These are phyloP conservation scores for Melampsora americana DNA, from an alignment of 1,284 basidiomycete species.

Conservation along the genomic window DNA sequence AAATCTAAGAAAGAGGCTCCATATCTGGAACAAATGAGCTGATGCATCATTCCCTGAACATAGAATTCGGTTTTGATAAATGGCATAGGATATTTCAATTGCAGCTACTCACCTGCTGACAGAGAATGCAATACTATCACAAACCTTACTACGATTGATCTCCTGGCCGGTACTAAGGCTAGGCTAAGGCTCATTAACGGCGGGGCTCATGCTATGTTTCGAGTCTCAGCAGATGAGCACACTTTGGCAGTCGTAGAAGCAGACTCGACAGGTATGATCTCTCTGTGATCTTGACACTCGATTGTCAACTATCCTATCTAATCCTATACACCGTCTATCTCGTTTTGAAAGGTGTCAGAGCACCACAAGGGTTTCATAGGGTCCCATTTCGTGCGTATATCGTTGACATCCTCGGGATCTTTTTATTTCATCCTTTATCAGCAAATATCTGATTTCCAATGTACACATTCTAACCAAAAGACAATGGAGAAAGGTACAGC, in stretches of 20 bases:
- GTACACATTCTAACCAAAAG: background rate
- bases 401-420: too few species aligned
- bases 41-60: too few species aligned
- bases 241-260: background rate
- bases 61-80: conserved; percentile 6
- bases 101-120: background rate
- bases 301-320: too few species aligned
- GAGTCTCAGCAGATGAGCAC: conserved; percentile 6
- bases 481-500: conserved; percentile 33
- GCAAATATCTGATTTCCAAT: too few species aligned
- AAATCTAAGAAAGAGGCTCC: background rate
- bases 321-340: too few species aligned
- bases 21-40: too few species aligned
- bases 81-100: conserved; percentile 13
- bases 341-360: background rate
- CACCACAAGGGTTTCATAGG: background rate
- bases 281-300: too few species aligned
- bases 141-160: background rate
- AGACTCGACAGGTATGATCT: background rate
- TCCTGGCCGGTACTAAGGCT: background rate
- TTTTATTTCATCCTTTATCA: too few species aligned
- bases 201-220: background rate
- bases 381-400: background rate
- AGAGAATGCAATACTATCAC: background rate
- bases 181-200: background rate